These are phyloP conservation scores for Vitis hybrid DNA, from an alignment of 177 flowering plant genomes.

Conservation along the genomic window DNA sequence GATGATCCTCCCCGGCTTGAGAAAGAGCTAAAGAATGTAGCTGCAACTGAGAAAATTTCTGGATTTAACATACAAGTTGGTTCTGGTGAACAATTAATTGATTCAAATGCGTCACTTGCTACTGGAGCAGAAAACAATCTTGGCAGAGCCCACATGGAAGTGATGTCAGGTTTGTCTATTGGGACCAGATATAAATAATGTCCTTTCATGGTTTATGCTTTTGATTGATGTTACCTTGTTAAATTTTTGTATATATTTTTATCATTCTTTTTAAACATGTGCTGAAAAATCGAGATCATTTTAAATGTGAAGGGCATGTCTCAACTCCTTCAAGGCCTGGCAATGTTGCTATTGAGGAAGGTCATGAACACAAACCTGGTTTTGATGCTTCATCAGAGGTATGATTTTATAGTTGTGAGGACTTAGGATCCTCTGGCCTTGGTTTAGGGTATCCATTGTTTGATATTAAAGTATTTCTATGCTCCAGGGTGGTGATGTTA, in stretches of 20 bases:
- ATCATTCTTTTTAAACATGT: neutral
- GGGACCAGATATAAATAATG: neutral
- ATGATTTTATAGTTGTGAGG: conserved; percentile 9
- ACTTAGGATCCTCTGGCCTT: conserved; percentile 2
- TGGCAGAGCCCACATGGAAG: conserved; percentile 37
- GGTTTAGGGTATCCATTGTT: neutral
- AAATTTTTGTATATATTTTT: neutral
- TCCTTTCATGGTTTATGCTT: neutral
- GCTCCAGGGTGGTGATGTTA: conserved; percentile 36
- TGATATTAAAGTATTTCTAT: conserved; percentile 4
- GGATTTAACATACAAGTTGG: conserved; percentile 26
- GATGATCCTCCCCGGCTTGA: conserved; percentile 35
- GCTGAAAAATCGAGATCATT: conserved; percentile 13
- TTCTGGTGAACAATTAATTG: conserved; percentile 30
- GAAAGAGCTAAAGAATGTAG: conserved; percentile 27
- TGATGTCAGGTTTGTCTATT: conserved; percentile 36
- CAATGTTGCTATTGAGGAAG: conserved; percentile 28
- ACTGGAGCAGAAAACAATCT: conserved; percentile 39
- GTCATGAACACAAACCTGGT: conserved; percentile 21
- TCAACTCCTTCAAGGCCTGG: conserved; percentile 32
- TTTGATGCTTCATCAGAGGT: conserved; percentile 48
- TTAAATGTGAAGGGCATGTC: conserved; percentile 40
- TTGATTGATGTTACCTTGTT: neutral
- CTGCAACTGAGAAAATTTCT: conserved; percentile 32
- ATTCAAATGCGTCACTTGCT: conserved; percentile 33